phyloP scores from a whole-genome alignment of 164 flowering plant genomes.

The Stephania cephalantha region DNA sequence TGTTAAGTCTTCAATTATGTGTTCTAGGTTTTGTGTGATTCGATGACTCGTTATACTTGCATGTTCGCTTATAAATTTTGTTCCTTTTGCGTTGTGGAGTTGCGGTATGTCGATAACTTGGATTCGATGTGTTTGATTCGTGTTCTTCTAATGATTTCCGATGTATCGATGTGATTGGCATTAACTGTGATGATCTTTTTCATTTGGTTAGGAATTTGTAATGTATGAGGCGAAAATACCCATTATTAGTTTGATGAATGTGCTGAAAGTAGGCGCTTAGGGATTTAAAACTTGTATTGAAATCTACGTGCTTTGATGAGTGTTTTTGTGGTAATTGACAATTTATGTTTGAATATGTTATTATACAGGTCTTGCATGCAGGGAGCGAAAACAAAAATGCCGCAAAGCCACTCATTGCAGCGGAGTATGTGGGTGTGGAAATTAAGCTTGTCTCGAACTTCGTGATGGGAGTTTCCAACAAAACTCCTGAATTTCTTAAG shows the following conservation, averaged over 20 bases:
- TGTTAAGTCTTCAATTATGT: not conserved
- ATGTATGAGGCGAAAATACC: not conserved
- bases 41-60: too few relatives aligned
- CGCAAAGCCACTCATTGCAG: conserved; percentile 56
- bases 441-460: conserved; percentile 43
- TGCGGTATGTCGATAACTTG: not conserved
- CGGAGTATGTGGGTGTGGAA: conserved; percentile 54
- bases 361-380: conserved; percentile 48
- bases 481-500: conserved; percentile 56
- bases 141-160: not conserved
- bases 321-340: not conserved
- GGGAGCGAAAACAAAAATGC: conserved; percentile 50
- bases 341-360: not conserved
- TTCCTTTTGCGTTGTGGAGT: not conserved
- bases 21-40: not conserved
- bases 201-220: not conserved
- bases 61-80: not conserved
- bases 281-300: too few relatives aligned
- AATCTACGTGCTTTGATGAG: not conserved
- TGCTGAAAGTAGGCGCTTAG: too few relatives aligned
- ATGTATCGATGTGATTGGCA: not conserved
- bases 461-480: conserved; percentile 70
- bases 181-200: not conserved
- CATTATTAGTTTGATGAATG: too few relatives aligned
- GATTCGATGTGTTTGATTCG: not conserved